Conservation (phyloP, 345 rosid species). For the Turritis glabra region DNA sequence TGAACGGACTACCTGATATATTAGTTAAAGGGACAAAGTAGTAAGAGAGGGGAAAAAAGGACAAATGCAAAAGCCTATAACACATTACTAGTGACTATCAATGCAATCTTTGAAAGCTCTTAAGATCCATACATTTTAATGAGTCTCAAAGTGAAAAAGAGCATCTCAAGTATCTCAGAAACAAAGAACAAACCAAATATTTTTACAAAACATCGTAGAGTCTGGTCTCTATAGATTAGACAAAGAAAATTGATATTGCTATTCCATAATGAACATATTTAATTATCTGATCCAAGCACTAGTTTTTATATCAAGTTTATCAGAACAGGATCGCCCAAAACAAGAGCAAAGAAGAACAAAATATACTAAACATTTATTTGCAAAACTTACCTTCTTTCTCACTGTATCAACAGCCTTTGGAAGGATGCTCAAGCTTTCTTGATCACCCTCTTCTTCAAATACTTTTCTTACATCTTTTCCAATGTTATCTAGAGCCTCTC, state of each 20-base stretch:
- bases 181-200: no score
- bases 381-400: slow-evolving; percentile 70
- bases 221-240: no score
- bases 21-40: slow-evolving; percentile 21
- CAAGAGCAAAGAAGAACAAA: slow-evolving; percentile 21
- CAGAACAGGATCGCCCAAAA: background rate
- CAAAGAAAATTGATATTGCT: background rate
- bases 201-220: no score
- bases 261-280: background rate
- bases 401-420: slow-evolving; percentile 86
- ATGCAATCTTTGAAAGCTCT: background rate
- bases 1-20: slow-evolving; percentile 77
- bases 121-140: background rate
- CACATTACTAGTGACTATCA: background rate
- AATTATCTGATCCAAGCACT: background rate
- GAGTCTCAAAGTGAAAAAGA: slow-evolving; percentile 9
- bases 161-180: no score
- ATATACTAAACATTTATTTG: background rate
- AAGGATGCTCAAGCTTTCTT: slow-evolving; percentile 73
- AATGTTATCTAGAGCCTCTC: slow-evolving; percentile 88
- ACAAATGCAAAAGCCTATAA: slow-evolving; percentile 6
- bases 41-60: slow-evolving; percentile 23
- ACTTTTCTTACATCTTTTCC: slow-evolving; percentile 61
- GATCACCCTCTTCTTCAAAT: slow-evolving; percentile 85
- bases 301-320: slow-evolving; percentile 7